phyloP scores from a whole-genome alignment of 2,329 filamentous ascomycete genomes.

The Periconia sp. region DNA sequence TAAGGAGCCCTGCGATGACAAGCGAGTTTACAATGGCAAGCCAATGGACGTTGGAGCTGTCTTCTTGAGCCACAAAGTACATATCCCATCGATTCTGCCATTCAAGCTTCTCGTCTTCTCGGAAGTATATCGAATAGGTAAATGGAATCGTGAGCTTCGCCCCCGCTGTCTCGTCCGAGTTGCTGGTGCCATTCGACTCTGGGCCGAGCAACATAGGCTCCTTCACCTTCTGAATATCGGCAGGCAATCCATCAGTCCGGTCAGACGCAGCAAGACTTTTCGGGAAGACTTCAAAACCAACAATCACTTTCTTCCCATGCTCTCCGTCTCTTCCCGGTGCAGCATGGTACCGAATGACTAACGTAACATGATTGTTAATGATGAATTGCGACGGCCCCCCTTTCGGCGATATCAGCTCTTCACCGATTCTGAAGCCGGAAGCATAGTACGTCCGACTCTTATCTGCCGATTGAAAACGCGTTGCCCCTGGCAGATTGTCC shows the following conservation, averaged over 20 bases:
- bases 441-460: constrained; percentile 87
- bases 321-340: constrained; percentile 73
- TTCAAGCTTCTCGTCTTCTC: constrained; percentile 78
- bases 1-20: constrained; percentile 80
- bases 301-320: constrained; percentile 77
- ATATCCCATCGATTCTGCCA: constrained; percentile 88
- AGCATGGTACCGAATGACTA: constrained; percentile 78
- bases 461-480: constrained; percentile 85
- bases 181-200: constrained; percentile 63
- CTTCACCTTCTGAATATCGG: constrained; percentile 67
- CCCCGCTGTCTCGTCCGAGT: constrained; percentile 62
- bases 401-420: constrained; percentile 59
- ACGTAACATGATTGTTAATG: constrained; percentile 86
- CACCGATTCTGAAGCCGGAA: constrained; percentile 87
- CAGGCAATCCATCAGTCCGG: constrained; percentile 72
- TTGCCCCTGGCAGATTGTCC: constrained; percentile 87
- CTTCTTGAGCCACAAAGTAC: constrained; percentile 87
- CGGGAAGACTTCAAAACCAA: constrained; percentile 88
- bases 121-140: constrained; percentile 89
- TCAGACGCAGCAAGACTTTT: constrained; percentile 75
- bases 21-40: constrained; percentile 86
- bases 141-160: constrained; percentile 77
- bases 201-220: constrained; percentile 73
- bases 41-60: constrained; percentile 84
- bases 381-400: constrained; percentile 64